Evolutionary conservation across 148 eudicot species (phyloP).

Genomic region (Fallopia convolvulus): DNA sequence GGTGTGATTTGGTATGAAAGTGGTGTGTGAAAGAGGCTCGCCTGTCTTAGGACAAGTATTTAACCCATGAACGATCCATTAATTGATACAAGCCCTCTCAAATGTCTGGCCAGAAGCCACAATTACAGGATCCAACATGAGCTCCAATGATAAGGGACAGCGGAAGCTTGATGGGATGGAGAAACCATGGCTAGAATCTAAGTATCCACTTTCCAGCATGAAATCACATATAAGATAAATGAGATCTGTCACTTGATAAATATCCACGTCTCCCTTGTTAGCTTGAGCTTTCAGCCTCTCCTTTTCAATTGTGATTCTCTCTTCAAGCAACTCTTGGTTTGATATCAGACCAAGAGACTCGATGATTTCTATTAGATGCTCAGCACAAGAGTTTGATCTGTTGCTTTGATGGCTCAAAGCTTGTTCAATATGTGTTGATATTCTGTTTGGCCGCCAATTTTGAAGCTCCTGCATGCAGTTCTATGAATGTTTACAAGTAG

Average conservation of each 20-base stretch:
- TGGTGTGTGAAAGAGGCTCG: constrained; percentile 53
- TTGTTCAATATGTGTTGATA: constrained; percentile 53
- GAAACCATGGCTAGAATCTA: constrained; percentile 39
- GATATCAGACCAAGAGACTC: constrained; percentile 46
- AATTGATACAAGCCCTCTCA: constrained; percentile 68
- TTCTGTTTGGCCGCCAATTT: constrained; percentile 38
- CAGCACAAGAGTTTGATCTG: constrained; percentile 23
- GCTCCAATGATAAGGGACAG: constrained; percentile 74
- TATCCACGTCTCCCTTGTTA: not conserved
- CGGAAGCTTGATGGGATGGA: constrained; percentile 65
- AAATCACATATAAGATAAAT: constrained; percentile 36
- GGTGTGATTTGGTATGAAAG: constrained; percentile 80
- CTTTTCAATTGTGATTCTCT: constrained; percentile 72
- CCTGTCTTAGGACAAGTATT: constrained; percentile 66
- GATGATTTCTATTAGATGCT: constrained; percentile 33
- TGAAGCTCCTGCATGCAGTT: constrained; percentile 66
- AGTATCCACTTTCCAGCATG: constrained; percentile 39
- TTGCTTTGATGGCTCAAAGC: constrained; percentile 34
- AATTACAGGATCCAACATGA: constrained; percentile 89
- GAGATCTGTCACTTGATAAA: not conserved
- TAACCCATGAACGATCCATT: constrained; percentile 69
- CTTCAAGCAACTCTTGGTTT: constrained; percentile 57
- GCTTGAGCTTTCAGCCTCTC: constrained; percentile 45
- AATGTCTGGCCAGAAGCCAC: constrained; percentile 93
- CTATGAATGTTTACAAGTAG: constrained; percentile 31